These are phyloP conservation scores for Protomyces inundatus DNA, from an alignment of 1,139 yeast genomes.

Conservation along the genomic window DNA sequence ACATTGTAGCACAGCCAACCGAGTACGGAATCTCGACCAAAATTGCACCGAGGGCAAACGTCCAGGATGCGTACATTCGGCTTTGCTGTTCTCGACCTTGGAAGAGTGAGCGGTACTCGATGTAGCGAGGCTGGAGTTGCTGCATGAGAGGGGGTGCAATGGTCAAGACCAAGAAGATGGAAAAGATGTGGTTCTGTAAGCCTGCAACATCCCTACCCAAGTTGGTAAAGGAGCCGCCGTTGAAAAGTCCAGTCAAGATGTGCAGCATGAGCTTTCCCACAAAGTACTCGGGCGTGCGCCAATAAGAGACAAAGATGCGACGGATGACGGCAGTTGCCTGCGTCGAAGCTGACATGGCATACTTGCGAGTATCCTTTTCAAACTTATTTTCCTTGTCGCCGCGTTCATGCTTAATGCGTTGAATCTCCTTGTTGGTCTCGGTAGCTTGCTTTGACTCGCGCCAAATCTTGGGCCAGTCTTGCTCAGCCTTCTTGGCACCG, in stretches of 20 bases:
- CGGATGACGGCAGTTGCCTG: conserved; percentile 52
- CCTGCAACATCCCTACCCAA: conserved; percentile 38
- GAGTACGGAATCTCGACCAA: conserved; percentile 75
- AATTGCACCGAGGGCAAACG: conserved; percentile 56
- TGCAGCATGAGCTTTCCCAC: conserved; percentile 52
- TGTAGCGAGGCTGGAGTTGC: conserved; percentile 49
- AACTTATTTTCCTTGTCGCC: not conserved
- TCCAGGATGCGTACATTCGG: conserved; percentile 61
- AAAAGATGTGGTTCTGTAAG: conserved; percentile 39
- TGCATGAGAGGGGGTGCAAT: conserved; percentile 53
- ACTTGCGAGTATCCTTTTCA: conserved; percentile 24
- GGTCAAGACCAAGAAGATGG: conserved; percentile 52
- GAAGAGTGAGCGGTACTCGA: conserved; percentile 64
- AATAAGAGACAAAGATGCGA: conserved; percentile 56
- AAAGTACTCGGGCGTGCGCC: conserved; percentile 64
- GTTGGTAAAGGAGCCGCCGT: conserved; percentile 48
- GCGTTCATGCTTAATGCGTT: not conserved
- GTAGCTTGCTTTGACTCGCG: conserved; percentile 50
- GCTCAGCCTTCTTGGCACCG: conserved; percentile 56
- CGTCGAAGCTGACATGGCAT: conserved; percentile 44
- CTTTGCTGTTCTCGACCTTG: conserved; percentile 67
- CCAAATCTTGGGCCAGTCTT: conserved; percentile 66
- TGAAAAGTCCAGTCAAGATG: conserved; percentile 48
- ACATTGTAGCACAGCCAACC: conserved; percentile 55
- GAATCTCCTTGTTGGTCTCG: conserved; percentile 38